Base-by-base conservation (phyloP, 1,284 basidiomycete species). In the Volvariella volvacea region DNA sequence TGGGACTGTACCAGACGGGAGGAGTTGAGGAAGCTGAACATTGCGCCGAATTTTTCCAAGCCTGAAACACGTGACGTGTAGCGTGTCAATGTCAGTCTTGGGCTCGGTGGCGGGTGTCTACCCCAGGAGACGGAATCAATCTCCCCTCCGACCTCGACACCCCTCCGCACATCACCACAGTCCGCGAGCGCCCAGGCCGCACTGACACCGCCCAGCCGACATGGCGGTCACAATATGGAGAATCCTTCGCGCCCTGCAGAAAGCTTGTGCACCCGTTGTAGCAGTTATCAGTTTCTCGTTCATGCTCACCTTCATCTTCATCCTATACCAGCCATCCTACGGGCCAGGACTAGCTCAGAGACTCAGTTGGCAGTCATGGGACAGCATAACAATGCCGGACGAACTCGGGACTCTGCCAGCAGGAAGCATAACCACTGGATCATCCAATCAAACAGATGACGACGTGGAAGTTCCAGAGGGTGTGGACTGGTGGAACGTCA, bases 341-440 rank as follows among this genome's bases (percentile, higher is more conserved):
- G 83, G 83, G 3, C 89, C 90, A 2, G 87, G 87, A 1, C 61
- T 71, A 15, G 63, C 73, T 6, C 88, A 92, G 54, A 73, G 76
- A 41, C 65, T 92, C n/a, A 89, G 89, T 15, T 93, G 90, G 91
- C 91, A 94, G 55, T 74, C 86, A n/a, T 93, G 89, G 88, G 90
- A 90, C 36, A 54, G 72, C 3, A 69, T 91, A 0, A 59, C 68
- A 1, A 52, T 61, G 19, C 45, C 49, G 17, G 38, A 44, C 39
- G 34, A 46, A 28, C 30, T 15, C 9, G 46, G 52, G 30, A 45
- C 48, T 0, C 4, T 34, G 36, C 47, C 39, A 32, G 37, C 50
- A n/a, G 36, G 33, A 33, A 36, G 25, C 22, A 45, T 46, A 22
- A 36, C 48, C 21, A 14, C 42, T 15, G 39, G 30, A 40, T 37